Evolutionary conservation across 306 rosid species (phyloP), one percentile per base, ranked within the genome.

Genomic region (Acacia acuminata): DNA sequence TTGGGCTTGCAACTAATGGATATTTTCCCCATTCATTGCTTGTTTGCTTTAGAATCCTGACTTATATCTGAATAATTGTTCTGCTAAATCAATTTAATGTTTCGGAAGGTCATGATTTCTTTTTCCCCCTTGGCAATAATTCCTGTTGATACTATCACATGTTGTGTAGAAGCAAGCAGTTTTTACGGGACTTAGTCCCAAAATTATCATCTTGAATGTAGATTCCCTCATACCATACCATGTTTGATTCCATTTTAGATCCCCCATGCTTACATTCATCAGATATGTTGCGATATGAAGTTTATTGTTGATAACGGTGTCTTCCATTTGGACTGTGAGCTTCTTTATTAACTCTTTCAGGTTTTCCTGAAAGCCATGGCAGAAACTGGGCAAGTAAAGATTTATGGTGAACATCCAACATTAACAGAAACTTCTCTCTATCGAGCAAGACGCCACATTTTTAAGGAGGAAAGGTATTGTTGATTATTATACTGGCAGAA

Each of bases 341-440:
- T 50, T 74, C 48, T 65, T 53, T 79, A 81, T 53, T 30, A 44
- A 19, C 71, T 71, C 80, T 34, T 84, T 75, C 89, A 94, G 99
- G 99, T 91, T 87, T 96, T 96, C 86, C 91, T 96, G 84, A 94
- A 94, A 88, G 99, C 98, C 78, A 96, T 96, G 98, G 98, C 98
- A 56, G 94, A 92, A 89, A 92, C 97, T 45, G 99, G 98, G 73
- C 97, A 91, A 83, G 80, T 96, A 77, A 90, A 96, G 88, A 87
- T 96, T 53, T 89, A 94, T 34, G 98, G 99, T 66, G 96, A 96
- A 77, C 73, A 83, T 20, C 98, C 99, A 71, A 94, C 99, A 38
- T 79, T 94, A 79, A 88, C 99, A 8, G 99, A 96, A 90, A 88
- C 93, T 75, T 87, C 99, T 73, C 97, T 94, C 64, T 96, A 92